Evolutionary conservation across 371 early-diverging fungal genomes (phyloP).

Genomic region (Circinella minor): DNA sequence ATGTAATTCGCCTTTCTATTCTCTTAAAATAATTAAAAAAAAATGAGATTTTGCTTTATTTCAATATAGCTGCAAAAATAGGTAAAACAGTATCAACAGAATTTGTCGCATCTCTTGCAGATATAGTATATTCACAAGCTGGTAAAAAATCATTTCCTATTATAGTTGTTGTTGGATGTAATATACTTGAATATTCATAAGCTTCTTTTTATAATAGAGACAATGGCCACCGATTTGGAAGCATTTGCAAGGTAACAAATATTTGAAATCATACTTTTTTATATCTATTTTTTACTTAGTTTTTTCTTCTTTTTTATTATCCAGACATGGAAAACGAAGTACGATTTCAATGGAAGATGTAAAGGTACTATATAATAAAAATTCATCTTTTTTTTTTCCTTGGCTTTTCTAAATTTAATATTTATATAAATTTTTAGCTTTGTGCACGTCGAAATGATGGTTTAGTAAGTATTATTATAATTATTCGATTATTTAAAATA

Average conservation of each 20-base stretch:
- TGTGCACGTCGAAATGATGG: constrained; percentile 32
- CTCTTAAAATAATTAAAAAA: background rate
- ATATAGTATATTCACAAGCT: constrained; percentile 28
- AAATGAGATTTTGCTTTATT: background rate
- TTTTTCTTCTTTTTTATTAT: background rate
- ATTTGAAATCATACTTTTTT: background rate
- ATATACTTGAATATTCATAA: background rate
- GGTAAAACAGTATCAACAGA: constrained; percentile 19
- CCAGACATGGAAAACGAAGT: constrained; percentile 28
- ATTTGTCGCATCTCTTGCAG: constrained; percentile 25
- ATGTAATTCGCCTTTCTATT: too few species aligned
- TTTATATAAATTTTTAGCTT: constrained; percentile 12
- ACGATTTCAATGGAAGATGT: constrained; percentile 34
- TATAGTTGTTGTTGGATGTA: too few species aligned
- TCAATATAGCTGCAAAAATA: constrained; percentile 10
- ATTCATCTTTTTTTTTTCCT: too few species aligned
- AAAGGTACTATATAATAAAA: constrained; percentile 14
- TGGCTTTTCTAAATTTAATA: too few species aligned
- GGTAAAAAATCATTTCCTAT: constrained; percentile 7
- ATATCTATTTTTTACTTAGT: background rate
- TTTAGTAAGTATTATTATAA: constrained; percentile 17
- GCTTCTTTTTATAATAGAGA: constrained; percentile 11
- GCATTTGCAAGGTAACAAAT: constrained; percentile 24
- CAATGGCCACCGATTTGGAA: constrained; percentile 26
- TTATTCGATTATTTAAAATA: background rate